Evolutionary conservation across 73 alveolate genomes (phyloP), one percentile per base, ranked within the genome.

Genomic region (Tetrahymena elliotti): DNA sequence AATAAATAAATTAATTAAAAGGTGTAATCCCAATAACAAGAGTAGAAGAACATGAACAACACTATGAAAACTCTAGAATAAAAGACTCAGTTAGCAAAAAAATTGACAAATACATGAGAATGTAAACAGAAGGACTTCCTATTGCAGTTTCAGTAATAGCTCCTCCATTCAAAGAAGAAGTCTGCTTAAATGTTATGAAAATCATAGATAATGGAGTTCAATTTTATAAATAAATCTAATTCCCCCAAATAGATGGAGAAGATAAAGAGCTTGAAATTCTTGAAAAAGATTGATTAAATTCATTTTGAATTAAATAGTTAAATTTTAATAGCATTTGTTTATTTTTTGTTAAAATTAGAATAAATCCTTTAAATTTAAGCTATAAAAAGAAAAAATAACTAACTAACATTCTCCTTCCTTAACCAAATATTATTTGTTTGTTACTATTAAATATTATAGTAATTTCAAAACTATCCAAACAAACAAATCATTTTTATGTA

Each of bases 121-220:
- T 27, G 34, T 33, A 93, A 22, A 37, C 88, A 6, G 84, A 37
- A 93, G 84, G 84, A 6, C 84, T 93, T 33, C 95, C 95, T 38
- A 39, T 93, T 12, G 84, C 24, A 38, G 84, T 93, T 24, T n/a
- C 35, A 93, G 84, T 93, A 4, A 38, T 93, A 33, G 33, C 95
- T 38, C 39, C 53, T 37, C 95, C 95, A 20, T 39, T 38, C 41
- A 37, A 93, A n/a, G 95, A 93, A 33, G 95, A 93, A 39, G 84
- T 93, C 34, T 36, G 83, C 88, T 39, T 93, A 20, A 93, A 93
- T 33, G 84, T 93, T 38, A 93, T 93, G 95, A 93, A 93, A 93
- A 33, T 33, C 1, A 37, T 93, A 16, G 95, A 93, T 33, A n/a
- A 24, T 33, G 54, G 54, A n/a, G 52, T 84, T 33, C n/a, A 68